Percentiles rank a stretch among this genome's conserved stretches.
Conservation (phyloP, 768 basidiomycete species). For the Brasilioporus rufonigricans region DNA sequence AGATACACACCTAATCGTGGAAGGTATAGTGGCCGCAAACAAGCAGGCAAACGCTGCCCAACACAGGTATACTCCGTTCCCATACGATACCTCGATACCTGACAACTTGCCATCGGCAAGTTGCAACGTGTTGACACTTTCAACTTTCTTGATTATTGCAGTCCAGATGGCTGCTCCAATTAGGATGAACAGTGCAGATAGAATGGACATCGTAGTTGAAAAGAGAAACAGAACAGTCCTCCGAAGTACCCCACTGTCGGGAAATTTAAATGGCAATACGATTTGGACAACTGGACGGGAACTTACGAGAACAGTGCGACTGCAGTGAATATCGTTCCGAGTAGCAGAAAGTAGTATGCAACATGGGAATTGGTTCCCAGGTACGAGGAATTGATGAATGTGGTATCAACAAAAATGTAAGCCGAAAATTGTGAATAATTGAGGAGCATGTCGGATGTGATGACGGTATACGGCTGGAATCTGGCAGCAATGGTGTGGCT, state of each 20-base stretch:
- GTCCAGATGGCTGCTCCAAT: slow-evolving; percentile 79
- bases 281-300: neutral
- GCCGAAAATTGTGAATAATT: slow-evolving; percentile 60
- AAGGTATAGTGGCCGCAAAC: slow-evolving; percentile 64
- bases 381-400: slow-evolving; percentile 60
- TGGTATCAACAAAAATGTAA: slow-evolving; percentile 48
- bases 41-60: slow-evolving; percentile 78
- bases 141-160: slow-evolving; percentile 60
- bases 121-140: slow-evolving; percentile 53
- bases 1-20: slow-evolving; percentile 65
- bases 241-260: slow-evolving; percentile 61
- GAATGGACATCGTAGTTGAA: slow-evolving; percentile 60
- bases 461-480: slow-evolving; percentile 63
- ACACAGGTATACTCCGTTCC: slow-evolving; percentile 59
- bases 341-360: slow-evolving; percentile 72
- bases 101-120: slow-evolving; percentile 44
- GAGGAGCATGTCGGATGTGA: slow-evolving; percentile 63
- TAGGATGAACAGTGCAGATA: slow-evolving; percentile 61
- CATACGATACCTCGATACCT: slow-evolving; percentile 63
- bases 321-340: slow-evolving; percentile 67
- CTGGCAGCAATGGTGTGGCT: slow-evolving; percentile 55
- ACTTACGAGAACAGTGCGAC: slow-evolving; percentile 68
- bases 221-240: slow-evolving; percentile 63
- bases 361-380: slow-evolving; percentile 62
- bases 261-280: slow-evolving; percentile 1